Percentiles rank a stretch among this genome's conserved stretches.
Evolutionary conservation across 345 rosid species (phyloP).

Genomic region (Citrus inodora): DNA sequence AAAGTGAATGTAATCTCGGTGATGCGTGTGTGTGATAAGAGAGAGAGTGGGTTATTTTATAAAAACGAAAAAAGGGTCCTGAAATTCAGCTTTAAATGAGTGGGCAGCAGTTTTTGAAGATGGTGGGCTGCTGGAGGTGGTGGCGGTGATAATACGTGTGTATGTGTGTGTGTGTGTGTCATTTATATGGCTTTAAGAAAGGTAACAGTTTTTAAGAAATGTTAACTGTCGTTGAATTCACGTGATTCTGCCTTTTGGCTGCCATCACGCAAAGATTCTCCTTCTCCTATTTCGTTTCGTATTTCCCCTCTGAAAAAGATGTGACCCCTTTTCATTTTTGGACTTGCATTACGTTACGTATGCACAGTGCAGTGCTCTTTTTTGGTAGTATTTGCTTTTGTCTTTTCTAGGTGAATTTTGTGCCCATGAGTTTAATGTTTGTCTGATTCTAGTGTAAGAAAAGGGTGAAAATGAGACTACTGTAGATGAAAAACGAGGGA

Average conservation of each 20-base stretch:
- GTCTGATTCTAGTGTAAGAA: constrained; percentile 19
- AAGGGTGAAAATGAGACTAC: not conserved
- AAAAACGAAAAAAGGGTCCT: constrained; percentile 13
- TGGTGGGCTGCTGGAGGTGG: constrained; percentile 6
- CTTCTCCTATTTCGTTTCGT: not conserved
- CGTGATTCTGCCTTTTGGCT: constrained; percentile 36
- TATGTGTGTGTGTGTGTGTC: too few species aligned
- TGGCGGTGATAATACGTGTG: not conserved
- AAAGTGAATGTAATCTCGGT: not conserved
- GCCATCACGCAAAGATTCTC: constrained; percentile 19
- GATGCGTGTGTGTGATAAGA: not conserved
- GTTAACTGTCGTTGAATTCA: constrained; percentile 33
- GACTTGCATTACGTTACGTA: too few species aligned
- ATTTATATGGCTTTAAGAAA: constrained; percentile 5
- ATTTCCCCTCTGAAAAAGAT: constrained; percentile 1
- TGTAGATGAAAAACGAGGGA: constrained; percentile 28
- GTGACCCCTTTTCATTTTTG: not conserved
- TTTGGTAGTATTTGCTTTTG: not conserved
- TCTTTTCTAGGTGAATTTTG: constrained; percentile 12
- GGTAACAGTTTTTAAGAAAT: constrained; percentile 1
- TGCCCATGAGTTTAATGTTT: not conserved
- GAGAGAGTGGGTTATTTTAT: not conserved
- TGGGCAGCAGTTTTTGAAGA: constrained; percentile 7
- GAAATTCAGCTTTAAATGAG: constrained; percentile 25
- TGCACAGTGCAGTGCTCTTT: not conserved